A percentile compares a stretch with the other conserved stretches of the same genome.
Evolutionary conservation across 2,329 filamentous ascomycete species (phyloP).

Genomic region (Clonostachys rhizophaga): DNA sequence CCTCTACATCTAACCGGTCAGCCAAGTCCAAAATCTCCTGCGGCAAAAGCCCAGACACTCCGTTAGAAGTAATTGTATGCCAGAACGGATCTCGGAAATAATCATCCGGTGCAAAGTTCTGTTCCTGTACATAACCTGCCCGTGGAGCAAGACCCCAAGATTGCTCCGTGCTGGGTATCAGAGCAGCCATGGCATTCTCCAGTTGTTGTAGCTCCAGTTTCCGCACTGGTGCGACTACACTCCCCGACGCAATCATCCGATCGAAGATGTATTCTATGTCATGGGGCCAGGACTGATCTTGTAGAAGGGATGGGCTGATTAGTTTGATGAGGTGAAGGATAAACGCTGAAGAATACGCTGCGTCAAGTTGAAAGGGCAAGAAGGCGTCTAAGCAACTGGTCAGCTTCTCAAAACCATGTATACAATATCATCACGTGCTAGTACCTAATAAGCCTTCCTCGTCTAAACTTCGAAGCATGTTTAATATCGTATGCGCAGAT

Average conservation of each 20-base stretch:
- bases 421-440: not conserved
- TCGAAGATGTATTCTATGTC: slow-evolving; percentile 27
- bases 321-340: slow-evolving; percentile 26
- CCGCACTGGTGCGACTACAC: slow-evolving; percentile 26
- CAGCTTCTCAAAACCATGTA: not conserved
- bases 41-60: slow-evolving; percentile 21
- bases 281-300: slow-evolving; percentile 25
- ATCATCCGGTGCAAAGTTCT: not conserved
- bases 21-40: slow-evolving; percentile 21
- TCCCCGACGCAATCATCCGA: slow-evolving; percentile 27
- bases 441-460: slow-evolving; percentile 19
- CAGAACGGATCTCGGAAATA: slow-evolving; percentile 7
- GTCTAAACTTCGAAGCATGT: slow-evolving; percentile 14
- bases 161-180: slow-evolving; percentile 16
- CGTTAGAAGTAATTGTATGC: slow-evolving; percentile 21
- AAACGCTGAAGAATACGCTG: slow-evolving; percentile 33
- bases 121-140: not conserved
- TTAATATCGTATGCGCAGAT: slow-evolving; percentile 16
- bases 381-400: slow-evolving; percentile 21
- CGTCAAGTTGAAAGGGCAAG: slow-evolving; percentile 32
- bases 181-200: slow-evolving; percentile 23
- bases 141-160: not conserved
- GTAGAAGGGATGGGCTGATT: slow-evolving; percentile 24
- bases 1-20: slow-evolving; percentile 15
- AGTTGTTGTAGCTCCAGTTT: slow-evolving; percentile 28